Evolutionary conservation across 371 early-diverging fungal genomes (phyloP), one percentile per base, ranked within the genome.

Genomic region (Mucor irregularis): DNA sequence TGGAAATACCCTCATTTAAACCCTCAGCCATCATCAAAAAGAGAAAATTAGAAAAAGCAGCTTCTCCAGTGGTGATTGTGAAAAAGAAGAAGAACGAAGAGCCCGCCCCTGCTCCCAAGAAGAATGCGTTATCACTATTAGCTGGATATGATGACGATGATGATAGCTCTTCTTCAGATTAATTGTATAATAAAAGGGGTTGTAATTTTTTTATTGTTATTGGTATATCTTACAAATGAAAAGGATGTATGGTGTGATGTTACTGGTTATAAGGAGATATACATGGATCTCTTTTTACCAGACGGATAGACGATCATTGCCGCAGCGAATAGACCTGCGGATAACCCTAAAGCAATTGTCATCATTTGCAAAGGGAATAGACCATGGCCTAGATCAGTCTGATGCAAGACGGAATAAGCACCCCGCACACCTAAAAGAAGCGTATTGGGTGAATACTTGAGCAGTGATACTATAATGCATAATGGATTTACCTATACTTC

Each of bases 401-500:
- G 64, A 64, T 71, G 65, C 28, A 76, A 53, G 3, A 71, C 45
- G 33, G 71, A 58, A 62, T 71, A 76, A 21, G 74, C 77, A 14
- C 71, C 77, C 38, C 58, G 46, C n/a, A 76, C 77, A 48, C 77
- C 77, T 71, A 52, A 29, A 35, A 54, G 33, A 24, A 14, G 25
- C 1, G n/a, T 38, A 3, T 33, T 14, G n/a, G 33, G 17, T 5
- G 14, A 39, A 37, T n/a, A n/a, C n/a, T n/a, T n/a, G n/a, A n/a
- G n/a, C n/a, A n/a, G n/a, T n/a, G n/a, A n/a, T n/a, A n/a, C n/a
- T n/a, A n/a, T n/a, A n/a, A n/a, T n/a, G n/a, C n/a, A n/a, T n/a
- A n/a, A n/a, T n/a, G n/a, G n/a, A n/a, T n/a, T n/a, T 71, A 75
- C 76, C 76, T 43, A 76, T 66, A 42, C 76, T 72, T 61, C 77